phyloP scores from a whole-genome alignment of 495 filamentous ascomycete genomes.

The Penicillium parvum region DNA sequence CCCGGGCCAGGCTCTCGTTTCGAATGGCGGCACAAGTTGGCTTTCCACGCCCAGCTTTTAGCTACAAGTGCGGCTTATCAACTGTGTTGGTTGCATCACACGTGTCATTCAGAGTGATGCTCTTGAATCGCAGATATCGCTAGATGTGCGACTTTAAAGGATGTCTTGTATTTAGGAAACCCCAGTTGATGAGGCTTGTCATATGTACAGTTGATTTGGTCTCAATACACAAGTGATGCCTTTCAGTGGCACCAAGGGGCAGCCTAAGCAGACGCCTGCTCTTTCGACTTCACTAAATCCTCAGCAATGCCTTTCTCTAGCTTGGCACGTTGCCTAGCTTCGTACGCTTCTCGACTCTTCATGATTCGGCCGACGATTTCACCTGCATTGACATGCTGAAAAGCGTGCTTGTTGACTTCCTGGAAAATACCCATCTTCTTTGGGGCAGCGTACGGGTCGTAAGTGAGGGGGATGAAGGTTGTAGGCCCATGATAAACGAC shows the following conservation, averaged over 20 bases:
- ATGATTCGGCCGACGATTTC: slow-evolving; percentile 90
- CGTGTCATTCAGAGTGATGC: no score
- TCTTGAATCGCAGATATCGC: no score
- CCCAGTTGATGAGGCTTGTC: slow-evolving; percentile 15
- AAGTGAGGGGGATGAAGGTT: slow-evolving; percentile 78
- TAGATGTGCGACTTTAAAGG: no score
- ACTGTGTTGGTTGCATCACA: no score
- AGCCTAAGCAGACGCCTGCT: slow-evolving; percentile 20
- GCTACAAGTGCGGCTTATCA: no score
- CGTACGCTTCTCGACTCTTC: slow-evolving; percentile 76
- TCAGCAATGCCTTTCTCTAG: slow-evolving; percentile 76
- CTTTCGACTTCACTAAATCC: slow-evolving; percentile 39
- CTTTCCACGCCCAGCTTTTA: no score
- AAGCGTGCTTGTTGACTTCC: slow-evolving; percentile 68
- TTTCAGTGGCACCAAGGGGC: not conserved
- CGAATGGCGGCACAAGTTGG: no score
- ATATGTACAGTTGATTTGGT: slow-evolving; percentile 17
- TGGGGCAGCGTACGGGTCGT: slow-evolving; percentile 79
- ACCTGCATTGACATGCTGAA: slow-evolving; percentile 82
- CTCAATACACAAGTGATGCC: slow-evolving; percentile 3
- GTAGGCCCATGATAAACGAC: slow-evolving; percentile 95
- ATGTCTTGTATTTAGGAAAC: not conserved
- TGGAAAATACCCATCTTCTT: slow-evolving; percentile 76
- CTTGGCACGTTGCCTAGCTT: slow-evolving; percentile 85
- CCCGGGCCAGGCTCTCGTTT: no score